Evolutionary conservation across 106 monocot genomes (phyloP).

Genomic region (Alisma plantagoaquatica): DNA sequence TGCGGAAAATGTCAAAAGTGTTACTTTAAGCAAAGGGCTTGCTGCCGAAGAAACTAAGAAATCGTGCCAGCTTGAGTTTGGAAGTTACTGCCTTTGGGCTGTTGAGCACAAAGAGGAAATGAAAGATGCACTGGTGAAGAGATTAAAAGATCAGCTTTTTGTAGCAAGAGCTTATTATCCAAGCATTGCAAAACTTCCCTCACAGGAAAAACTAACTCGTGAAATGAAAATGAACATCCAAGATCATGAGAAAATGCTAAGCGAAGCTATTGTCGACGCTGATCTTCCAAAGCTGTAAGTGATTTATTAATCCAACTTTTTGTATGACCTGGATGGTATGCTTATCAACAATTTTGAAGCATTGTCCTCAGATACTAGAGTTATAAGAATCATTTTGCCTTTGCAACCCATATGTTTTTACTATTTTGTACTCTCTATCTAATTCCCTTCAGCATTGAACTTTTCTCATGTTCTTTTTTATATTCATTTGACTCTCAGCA

Average conservation of each 20-base stretch:
- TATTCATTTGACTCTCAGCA: too few species aligned
- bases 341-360: too few species aligned
- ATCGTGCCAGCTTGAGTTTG: slow-evolving; percentile 39
- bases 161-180: slow-evolving; percentile 72
- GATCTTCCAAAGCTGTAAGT: slow-evolving; percentile 58
- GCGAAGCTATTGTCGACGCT: slow-evolving; percentile 52
- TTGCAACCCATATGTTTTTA: too few species aligned
- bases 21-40: neutral
- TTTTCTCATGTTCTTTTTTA: too few species aligned
- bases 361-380: too few species aligned
- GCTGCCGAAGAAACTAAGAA: slow-evolving; percentile 23
- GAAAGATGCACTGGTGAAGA: slow-evolving; percentile 32
- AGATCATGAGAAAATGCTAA: slow-evolving; percentile 69
- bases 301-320: neutral
- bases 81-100: slow-evolving; percentile 60
- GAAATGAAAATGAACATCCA: slow-evolving; percentile 64
- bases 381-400: too few species aligned
- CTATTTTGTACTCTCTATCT: too few species aligned
- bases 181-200: slow-evolving; percentile 51
- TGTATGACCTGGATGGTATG: too few species aligned
- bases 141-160: slow-evolving; percentile 63
- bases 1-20: neutral
- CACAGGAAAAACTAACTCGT: slow-evolving; percentile 34
- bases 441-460: too few species aligned
- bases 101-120: slow-evolving; percentile 33